Percentiles rank a stretch among this genome's conserved stretches.
These are phyloP conservation scores for Euphrasia confusa DNA, from an alignment of 257 asterid species.

Conservation along the genomic window DNA sequence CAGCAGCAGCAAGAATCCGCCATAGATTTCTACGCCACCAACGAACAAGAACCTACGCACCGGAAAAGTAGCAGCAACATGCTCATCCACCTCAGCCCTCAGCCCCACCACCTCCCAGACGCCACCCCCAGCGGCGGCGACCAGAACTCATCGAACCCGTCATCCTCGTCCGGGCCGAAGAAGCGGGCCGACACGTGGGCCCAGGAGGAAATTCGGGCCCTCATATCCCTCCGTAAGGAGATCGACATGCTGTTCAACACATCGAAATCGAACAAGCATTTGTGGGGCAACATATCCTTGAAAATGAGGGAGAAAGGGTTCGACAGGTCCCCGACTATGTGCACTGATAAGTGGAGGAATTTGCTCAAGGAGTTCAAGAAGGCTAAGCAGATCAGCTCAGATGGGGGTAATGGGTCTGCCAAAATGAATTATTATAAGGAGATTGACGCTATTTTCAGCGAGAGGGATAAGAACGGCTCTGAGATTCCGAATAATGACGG, in stretches of 20 bases:
- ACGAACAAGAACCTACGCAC: conserved; percentile 27
- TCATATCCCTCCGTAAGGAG: not conserved
- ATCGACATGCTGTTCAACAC: conserved; percentile 58
- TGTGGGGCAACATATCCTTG: conserved; percentile 67
- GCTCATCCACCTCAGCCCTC: conserved; percentile 43
- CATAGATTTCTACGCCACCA: conserved; percentile 32
- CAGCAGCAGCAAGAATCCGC: conserved; percentile 30
- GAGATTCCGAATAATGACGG: not conserved
- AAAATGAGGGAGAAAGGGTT: conserved; percentile 78
- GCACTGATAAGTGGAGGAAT: conserved; percentile 86
- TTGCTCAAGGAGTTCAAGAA: conserved; percentile 69
- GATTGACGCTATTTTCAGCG: conserved; percentile 51
- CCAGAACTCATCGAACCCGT: conserved; percentile 21
- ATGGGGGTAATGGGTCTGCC: conserved; percentile 33
- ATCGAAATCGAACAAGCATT: conserved; percentile 61
- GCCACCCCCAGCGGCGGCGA: conserved; percentile 20
- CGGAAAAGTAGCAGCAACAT: conserved; percentile 27
- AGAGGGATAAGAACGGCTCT: conserved; percentile 38
- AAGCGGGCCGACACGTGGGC: conserved; percentile 1
- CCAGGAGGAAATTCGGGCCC: conserved; percentile 1
- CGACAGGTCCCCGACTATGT: conserved; percentile 74
- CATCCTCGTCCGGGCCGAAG: conserved; percentile 30
- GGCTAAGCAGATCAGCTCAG: conserved; percentile 42
- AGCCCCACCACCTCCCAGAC: conserved; percentile 28
- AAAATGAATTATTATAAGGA: conserved; percentile 57